phyloP scores from a whole-genome alignment of 495 filamentous ascomycete species.

The Penicillium waksmanii region DNA sequence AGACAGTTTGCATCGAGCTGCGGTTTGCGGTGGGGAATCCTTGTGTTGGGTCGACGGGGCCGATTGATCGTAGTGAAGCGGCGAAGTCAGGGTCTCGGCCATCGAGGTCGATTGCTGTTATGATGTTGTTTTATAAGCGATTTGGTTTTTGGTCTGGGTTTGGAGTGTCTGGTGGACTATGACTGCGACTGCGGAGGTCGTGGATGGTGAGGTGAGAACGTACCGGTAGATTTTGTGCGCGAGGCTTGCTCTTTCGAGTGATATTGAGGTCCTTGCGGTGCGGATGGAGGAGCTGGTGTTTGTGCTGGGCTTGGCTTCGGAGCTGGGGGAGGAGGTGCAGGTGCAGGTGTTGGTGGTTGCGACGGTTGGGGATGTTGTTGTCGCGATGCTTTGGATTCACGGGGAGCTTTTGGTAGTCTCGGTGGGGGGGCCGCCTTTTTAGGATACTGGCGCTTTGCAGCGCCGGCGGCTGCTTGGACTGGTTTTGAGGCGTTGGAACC shows the following conservation, averaged over 20 bases:
- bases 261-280: slow-evolving; percentile 33
- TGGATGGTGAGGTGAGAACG: background rate
- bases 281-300: slow-evolving; percentile 23
- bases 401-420: slow-evolving; percentile 25
- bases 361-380: slow-evolving; percentile 28
- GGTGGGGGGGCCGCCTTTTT: slow-evolving; percentile 46
- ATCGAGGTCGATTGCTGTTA: slow-evolving; percentile 67
- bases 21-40: slow-evolving; percentile 53
- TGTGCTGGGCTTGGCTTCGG: slow-evolving; percentile 31
- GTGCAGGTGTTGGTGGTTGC: slow-evolving; percentile 26
- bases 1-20: slow-evolving; percentile 38
- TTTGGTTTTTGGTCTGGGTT: background rate
- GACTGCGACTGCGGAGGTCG: no score
- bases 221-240: slow-evolving; percentile 39
- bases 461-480: slow-evolving; percentile 54
- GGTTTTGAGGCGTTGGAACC: slow-evolving; percentile 67
- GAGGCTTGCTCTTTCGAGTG: slow-evolving; percentile 45
- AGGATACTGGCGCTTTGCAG: slow-evolving; percentile 60
- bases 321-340: slow-evolving; percentile 15
- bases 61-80: slow-evolving; percentile 62
- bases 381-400: slow-evolving; percentile 16
- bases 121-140: slow-evolving; percentile 16
- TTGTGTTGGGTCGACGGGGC: slow-evolving; percentile 65
- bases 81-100: slow-evolving; percentile 67
- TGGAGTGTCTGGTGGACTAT: background rate